Evolutionary conservation across 768 basidiomycete species (phyloP).

Genomic region (Lepiota subincarnata): DNA sequence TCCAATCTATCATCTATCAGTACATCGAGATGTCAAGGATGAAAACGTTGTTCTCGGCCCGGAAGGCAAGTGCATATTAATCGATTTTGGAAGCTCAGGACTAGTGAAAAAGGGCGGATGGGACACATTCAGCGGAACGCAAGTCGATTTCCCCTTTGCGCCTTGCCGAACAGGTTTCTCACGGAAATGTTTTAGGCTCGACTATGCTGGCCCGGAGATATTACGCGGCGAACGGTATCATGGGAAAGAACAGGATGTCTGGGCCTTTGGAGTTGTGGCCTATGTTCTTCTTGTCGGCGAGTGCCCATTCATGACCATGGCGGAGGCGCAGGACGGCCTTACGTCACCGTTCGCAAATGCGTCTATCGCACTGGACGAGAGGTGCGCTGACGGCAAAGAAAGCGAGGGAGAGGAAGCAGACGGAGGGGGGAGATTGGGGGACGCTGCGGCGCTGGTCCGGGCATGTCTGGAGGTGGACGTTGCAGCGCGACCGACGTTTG

Average conservation of each 20-base stretch:
- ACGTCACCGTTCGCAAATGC: constrained; percentile 71
- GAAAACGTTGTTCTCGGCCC: constrained; percentile 90
- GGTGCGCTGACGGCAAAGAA: constrained; percentile 72
- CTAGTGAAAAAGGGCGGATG: constrained; percentile 79
- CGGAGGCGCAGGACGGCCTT: constrained; percentile 85
- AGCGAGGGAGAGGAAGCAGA: constrained; percentile 73
- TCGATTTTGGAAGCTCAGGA: constrained; percentile 95
- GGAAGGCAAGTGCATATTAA: constrained; percentile 80
- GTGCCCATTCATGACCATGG: constrained; percentile 87
- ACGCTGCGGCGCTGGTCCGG: constrained; percentile 80
- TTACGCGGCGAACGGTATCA: constrained; percentile 90
- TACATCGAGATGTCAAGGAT: constrained; percentile 98
- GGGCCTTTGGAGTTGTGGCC: constrained; percentile 96
- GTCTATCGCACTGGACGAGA: constrained; percentile 72
- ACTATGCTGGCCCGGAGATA: constrained; percentile 97
- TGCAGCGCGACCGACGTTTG: constrained; percentile 78
- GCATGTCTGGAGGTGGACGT: constrained; percentile 84
- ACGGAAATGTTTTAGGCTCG: constrained; percentile 47
- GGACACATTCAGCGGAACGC: constrained; percentile 94
- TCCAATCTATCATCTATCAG: constrained; percentile 30
- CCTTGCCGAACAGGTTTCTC: constrained; percentile 12
- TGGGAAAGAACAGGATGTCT: constrained; percentile 96
- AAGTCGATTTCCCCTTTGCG: constrained; percentile 34
- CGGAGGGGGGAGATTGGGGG: constrained; percentile 79
- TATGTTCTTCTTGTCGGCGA: constrained; percentile 92